Evolutionary conservation across 805 yeast species (phyloP).

Genomic region (Lachancea nothofagi): DNA sequence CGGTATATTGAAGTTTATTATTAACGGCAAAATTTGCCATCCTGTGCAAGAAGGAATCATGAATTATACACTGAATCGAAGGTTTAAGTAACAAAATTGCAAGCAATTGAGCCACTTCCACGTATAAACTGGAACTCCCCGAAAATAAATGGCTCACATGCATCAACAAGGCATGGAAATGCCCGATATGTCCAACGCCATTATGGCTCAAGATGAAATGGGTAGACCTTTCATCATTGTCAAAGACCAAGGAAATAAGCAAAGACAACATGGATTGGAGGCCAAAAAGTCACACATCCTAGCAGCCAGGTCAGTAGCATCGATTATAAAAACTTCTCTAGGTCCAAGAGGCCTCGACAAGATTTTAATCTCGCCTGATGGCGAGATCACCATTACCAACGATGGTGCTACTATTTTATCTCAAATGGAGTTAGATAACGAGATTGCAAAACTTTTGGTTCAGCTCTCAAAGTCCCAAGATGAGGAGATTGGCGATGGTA

Average conservation of each 20-base stretch:
- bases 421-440: constrained; percentile 93
- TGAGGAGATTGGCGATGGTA: constrained; percentile 98
- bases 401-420: constrained; percentile 97
- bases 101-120: neutral
- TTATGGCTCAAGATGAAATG: constrained; percentile 98
- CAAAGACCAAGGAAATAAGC: constrained; percentile 66
- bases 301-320: constrained; percentile 92
- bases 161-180: constrained; percentile 37
- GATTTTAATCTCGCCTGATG: constrained; percentile 90
- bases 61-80: no score
- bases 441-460: constrained; percentile 91
- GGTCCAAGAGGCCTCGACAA: constrained; percentile 99
- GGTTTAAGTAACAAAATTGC: no score
- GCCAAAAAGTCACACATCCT: constrained; percentile 81
- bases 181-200: constrained; percentile 97
- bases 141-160: constrained; percentile 25
- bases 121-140: neutral
- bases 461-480: constrained; percentile 93
- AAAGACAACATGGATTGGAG: constrained; percentile 69
- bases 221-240: constrained; percentile 98
- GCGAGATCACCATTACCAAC: constrained; percentile 95
- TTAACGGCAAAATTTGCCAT: no score
- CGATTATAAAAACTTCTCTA: constrained; percentile 83
- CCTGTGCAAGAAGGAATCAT: no score
- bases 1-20: no score